phyloP scores from a whole-genome alignment of 2,329 filamentous ascomycete genomes.

The Fusarium bulbicola region DNA sequence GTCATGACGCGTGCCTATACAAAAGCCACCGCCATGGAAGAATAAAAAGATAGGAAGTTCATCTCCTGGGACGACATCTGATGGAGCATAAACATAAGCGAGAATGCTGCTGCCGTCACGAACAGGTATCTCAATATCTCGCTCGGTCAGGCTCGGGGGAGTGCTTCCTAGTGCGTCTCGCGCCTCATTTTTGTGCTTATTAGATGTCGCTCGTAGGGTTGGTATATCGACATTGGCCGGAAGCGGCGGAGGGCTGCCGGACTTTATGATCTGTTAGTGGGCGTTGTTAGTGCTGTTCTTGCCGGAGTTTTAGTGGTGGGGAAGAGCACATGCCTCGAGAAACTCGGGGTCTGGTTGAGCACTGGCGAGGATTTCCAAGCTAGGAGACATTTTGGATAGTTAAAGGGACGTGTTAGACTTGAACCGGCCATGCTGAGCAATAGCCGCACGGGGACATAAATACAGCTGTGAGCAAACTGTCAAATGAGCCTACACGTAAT shows the following conservation, averaged over 20 bases:
- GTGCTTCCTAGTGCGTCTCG: not conserved
- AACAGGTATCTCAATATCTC: not conserved
- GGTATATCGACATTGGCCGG: not conserved
- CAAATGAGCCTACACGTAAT: not conserved
- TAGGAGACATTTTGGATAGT: not conserved
- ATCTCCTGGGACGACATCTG: not conserved
- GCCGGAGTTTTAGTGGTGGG: not conserved
- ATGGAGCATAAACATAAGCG: not conserved
- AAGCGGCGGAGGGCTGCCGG: not conserved
- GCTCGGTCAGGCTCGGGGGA: not conserved
- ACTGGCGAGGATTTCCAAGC: not conserved
- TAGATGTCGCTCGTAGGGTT: not conserved
- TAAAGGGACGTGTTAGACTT: not conserved
- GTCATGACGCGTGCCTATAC: not conserved
- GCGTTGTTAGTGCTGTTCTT: not conserved
- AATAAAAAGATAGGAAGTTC: not conserved
- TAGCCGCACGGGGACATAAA: not conserved
- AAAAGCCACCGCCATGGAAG: not conserved
- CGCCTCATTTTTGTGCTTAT: not conserved
- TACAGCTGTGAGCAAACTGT: not conserved
- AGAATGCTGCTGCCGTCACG: not conserved
- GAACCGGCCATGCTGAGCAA: rapidly evolving
- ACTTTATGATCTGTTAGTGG: not conserved
- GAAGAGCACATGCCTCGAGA: not conserved
- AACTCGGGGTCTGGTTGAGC: not conserved